Base-by-base conservation (phyloP, 2,329 filamentous ascomycete genomes). In the Aspergillus fumigatiaffinis region DNA sequence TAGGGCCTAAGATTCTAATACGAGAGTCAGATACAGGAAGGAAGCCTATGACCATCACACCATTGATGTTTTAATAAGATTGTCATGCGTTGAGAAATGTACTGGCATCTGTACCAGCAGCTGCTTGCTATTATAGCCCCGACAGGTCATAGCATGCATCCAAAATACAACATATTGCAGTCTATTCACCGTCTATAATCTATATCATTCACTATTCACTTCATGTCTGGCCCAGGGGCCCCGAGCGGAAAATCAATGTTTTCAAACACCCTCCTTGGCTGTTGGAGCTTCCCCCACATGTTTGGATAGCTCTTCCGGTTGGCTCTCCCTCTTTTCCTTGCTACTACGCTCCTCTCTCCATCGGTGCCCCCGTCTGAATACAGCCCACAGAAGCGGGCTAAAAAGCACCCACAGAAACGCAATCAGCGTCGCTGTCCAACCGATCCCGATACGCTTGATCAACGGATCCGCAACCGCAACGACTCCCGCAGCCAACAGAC, bases 381-480 rank as follows among this genome's bases (percentile, higher is more conserved):
- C 60, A 3, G 57, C 38, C 65, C 60, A 68, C 28, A 68, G 8
- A 47, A 52, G 48, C n/a, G 64, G 63, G 46, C 60, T 66, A 7
- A 61, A 68, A 14, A 62, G 1, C 10, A 65, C 23, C 61, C 64
- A 68, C 14, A 68, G 21, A 9, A 47, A 57, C 1, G 65, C 63
- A 51, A 68, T 60, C 8, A 67, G 55, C 0, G 63, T 63, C 1
- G 53, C 59, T 1, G 67, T 68, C 66, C 67, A 68, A 7, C 68
- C 68, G 28, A 66, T 53, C 0, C 66, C 66, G 14, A 70, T 69
- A 0, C 57, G 54, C 23, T 62, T 49, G 35, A 69, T 67, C 5
- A 69, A 20, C 1, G 68, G 67, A 0, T 49, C 35, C 1, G 62
- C 59, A 28, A 63, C 47, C 1, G 65, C 67, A 9, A 64, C 63